These are phyloP conservation scores for Withania somnifera DNA, from an alignment of 305 asterid genomes.

Conservation along the genomic window DNA sequence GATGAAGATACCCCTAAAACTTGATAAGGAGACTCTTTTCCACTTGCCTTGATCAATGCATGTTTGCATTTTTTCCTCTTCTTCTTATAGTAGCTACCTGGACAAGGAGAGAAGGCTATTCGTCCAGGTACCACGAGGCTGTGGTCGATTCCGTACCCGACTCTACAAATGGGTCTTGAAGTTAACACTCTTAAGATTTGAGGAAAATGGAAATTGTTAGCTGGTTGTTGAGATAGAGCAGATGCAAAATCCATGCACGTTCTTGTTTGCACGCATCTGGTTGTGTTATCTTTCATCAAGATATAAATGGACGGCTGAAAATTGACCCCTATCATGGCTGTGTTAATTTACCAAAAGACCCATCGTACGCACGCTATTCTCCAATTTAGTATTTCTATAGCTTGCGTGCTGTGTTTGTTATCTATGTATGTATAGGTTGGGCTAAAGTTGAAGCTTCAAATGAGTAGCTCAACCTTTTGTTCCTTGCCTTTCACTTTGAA, in stretches of 20 bases:
- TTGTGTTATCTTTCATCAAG: not conserved
- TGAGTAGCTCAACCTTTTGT: not conserved
- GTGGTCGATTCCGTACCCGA: conserved; percentile 12
- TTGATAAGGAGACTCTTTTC: conserved; percentile 57
- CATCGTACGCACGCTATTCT: not conserved
- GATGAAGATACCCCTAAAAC: conserved; percentile 78
- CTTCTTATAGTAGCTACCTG: conserved; percentile 8
- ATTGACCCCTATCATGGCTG: not conserved
- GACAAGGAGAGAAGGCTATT: conserved; percentile 8
- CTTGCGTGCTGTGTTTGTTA: not conserved
- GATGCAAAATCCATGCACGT: conserved; percentile 9
- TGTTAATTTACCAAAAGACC: not conserved
- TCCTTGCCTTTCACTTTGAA: not conserved
- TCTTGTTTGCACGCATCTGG: conserved; percentile 1
- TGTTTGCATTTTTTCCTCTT: conserved; percentile 19
- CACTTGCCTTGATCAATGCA: conserved; percentile 34
- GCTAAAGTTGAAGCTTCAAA: not conserved
- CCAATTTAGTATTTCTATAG: not conserved
- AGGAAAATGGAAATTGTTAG: not conserved
- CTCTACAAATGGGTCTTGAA: conserved; percentile 5
- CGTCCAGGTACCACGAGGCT: not conserved
- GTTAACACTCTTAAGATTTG: not conserved
- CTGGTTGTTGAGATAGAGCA: conserved; percentile 6
- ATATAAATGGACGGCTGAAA: not conserved
- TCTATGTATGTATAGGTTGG: not conserved